phyloP scores from a whole-genome alignment of 352 stramenopile genomes.

The Peronospora destructor region DNA sequence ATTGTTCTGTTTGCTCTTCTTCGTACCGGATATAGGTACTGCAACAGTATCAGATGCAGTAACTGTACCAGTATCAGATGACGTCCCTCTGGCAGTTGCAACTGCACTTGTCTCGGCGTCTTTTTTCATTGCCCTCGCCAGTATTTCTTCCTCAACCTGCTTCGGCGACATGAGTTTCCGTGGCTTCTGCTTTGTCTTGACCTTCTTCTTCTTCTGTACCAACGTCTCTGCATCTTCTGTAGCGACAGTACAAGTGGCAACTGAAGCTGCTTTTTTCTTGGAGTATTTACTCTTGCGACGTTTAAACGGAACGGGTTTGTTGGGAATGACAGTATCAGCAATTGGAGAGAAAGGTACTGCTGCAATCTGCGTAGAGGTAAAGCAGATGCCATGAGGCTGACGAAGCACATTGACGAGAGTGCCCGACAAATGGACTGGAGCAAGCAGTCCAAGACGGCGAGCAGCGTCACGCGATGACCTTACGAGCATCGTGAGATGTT shows the following conservation, averaged over 20 bases:
- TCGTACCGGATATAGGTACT: background rate
- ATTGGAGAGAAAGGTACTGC: background rate
- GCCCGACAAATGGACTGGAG: background rate
- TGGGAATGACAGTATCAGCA: background rate
- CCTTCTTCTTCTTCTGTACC: constrained; percentile 8
- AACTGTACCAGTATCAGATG: background rate
- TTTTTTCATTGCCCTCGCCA: constrained; percentile 20
- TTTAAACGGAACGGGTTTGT: constrained; percentile 28
- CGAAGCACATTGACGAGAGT: background rate
- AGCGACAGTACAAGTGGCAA: background rate
- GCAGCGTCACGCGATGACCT: constrained; percentile 8
- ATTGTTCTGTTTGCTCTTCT: constrained; percentile 14
- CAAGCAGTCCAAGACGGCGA: constrained; percentile 15
- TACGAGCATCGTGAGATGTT: constrained; percentile 21
- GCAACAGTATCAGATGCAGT: too few relatives aligned
- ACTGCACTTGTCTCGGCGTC: constrained; percentile 9
- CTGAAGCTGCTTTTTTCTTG: constrained; percentile 23
- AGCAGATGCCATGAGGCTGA: constrained; percentile 4
- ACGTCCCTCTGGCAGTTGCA: background rate
- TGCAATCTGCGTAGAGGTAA: constrained; percentile 8
- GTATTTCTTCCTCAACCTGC: constrained; percentile 33
- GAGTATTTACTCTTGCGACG: constrained; percentile 24
- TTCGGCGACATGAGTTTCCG: constrained; percentile 26
- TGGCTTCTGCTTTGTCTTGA: constrained; percentile 8
- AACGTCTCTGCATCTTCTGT: constrained; percentile 7